Evolutionary conservation across 2,329 filamentous ascomycete species (phyloP).

Genomic region (Akanthomyces muscarius): DNA sequence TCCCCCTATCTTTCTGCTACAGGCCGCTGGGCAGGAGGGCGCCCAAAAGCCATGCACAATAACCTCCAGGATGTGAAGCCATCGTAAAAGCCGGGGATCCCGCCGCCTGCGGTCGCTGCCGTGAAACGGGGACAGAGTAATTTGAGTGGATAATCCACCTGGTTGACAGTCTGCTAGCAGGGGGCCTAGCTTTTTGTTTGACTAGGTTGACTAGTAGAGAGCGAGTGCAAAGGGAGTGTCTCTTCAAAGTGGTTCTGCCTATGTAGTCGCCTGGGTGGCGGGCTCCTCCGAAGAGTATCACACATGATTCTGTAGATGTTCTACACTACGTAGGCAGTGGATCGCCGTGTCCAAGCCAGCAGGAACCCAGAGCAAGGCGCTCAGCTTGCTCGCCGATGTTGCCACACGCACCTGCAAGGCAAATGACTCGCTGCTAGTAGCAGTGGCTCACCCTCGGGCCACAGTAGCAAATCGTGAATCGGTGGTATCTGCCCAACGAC

Average conservation of each 20-base stretch:
- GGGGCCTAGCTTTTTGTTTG: not conserved
- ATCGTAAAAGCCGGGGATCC: slow-evolving; percentile 6
- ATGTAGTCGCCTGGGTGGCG: no score
- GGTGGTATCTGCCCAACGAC: not conserved
- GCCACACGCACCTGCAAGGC: not conserved
- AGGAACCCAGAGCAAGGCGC: not conserved
- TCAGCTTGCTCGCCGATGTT: not conserved
- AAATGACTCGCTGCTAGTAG: slow-evolving; percentile 9
- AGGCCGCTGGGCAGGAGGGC: not conserved
- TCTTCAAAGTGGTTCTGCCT: no score
- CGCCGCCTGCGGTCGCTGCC: not conserved
- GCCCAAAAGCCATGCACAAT: not conserved
- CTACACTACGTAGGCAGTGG: no score
- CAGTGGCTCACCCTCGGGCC: not conserved
- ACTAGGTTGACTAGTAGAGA: no score
- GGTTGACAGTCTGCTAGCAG: not conserved
- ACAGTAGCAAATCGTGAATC: slow-evolving; percentile 7
- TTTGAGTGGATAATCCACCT: not conserved
- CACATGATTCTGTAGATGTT: not conserved
- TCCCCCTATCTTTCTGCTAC: not conserved
- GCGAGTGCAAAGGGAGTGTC: no score
- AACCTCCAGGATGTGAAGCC: slow-evolving; percentile 9
- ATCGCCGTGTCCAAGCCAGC: not conserved
- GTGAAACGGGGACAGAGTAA: not conserved
- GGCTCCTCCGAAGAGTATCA: no score